These are phyloP conservation scores for Raddia guianensis DNA, from an alignment of 176 grass and related monocot species.

Conservation along the genomic window DNA sequence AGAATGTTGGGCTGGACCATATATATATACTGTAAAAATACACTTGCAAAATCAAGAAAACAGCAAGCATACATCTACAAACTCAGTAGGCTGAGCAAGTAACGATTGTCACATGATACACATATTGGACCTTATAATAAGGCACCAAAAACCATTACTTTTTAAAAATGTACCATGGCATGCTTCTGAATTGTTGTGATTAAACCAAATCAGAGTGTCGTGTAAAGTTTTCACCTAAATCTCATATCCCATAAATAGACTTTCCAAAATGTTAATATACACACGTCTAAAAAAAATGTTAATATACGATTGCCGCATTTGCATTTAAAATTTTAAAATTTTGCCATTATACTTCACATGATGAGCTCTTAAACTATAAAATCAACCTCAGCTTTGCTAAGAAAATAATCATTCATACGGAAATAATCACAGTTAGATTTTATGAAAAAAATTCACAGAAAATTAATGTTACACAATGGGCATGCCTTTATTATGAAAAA, in stretches of 20 bases:
- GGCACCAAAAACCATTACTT: neutral
- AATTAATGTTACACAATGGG: neutral
- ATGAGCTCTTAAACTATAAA: neutral
- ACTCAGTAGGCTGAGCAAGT: conserved; percentile 4
- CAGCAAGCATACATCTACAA: conserved; percentile 1
- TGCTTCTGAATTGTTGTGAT: neutral
- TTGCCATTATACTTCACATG: neutral
- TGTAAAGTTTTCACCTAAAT: conserved; percentile 6
- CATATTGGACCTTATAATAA: neutral
- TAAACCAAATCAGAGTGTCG: neutral
- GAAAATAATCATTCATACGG: neutral
- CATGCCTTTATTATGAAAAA: conserved; percentile 6
- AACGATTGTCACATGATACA: neutral
- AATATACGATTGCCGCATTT: conserved; percentile 11
- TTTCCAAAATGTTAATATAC: conserved; percentile 18
- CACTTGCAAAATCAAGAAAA: neutral
- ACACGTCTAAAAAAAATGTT: neutral
- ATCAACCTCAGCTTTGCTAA: neutral
- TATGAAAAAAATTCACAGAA: conserved; percentile 34
- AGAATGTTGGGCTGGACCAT: conserved; percentile 17
- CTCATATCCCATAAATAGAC: conserved; percentile 3
- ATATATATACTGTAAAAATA: conserved; percentile 14
- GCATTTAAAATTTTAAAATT: neutral
- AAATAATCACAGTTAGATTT: neutral
- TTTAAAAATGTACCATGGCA: neutral